phyloP scores from a whole-genome alignment of 805 yeast genomes.

The Cyberlindnera maritima region DNA sequence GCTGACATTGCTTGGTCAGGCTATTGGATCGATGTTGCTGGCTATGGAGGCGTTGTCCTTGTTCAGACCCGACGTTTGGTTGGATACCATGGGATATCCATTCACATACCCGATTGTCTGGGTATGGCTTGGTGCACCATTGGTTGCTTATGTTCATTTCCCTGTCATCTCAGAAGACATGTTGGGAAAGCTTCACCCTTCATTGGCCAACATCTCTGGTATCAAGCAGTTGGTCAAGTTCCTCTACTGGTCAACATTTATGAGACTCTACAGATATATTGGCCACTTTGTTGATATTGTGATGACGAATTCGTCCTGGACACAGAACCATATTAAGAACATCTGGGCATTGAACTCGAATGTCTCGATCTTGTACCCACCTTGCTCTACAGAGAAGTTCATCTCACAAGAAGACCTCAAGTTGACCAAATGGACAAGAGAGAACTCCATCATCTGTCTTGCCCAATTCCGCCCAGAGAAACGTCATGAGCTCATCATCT shows the following conservation, averaged over 20 bases:
- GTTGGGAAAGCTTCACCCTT: constrained; percentile 56
- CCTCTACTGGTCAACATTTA: constrained; percentile 69
- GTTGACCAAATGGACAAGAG: constrained; percentile 30
- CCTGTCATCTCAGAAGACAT: constrained; percentile 89
- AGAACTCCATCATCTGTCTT: constrained; percentile 39
- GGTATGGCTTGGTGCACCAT: constrained; percentile 61
- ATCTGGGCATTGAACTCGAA: constrained; percentile 58
- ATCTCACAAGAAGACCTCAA: constrained; percentile 22
- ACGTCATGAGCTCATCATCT: constrained; percentile 70
- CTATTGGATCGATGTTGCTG: constrained; percentile 70
- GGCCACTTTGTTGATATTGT: constrained; percentile 68
- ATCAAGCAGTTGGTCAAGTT: constrained; percentile 39
- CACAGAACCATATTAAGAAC: constrained; percentile 63
- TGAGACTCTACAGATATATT: constrained; percentile 58
- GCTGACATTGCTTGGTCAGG: constrained; percentile 84
- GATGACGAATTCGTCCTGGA: constrained; percentile 90
- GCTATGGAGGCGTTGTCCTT: constrained; percentile 66
- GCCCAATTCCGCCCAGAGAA: constrained; percentile 97
- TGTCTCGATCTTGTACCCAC: constrained; percentile 71
- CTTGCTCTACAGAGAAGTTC: constrained; percentile 72
- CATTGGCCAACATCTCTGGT: constrained; percentile 21
- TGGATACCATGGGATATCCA: constrained; percentile 94
- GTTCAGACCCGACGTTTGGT: constrained; percentile 80
- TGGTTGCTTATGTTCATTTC: constrained; percentile 88
- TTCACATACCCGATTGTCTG: constrained; percentile 72